Base-by-base conservation (phyloP, 2,329 filamentous ascomycete genomes). In the Pseudogymnoascus sp. region DNA sequence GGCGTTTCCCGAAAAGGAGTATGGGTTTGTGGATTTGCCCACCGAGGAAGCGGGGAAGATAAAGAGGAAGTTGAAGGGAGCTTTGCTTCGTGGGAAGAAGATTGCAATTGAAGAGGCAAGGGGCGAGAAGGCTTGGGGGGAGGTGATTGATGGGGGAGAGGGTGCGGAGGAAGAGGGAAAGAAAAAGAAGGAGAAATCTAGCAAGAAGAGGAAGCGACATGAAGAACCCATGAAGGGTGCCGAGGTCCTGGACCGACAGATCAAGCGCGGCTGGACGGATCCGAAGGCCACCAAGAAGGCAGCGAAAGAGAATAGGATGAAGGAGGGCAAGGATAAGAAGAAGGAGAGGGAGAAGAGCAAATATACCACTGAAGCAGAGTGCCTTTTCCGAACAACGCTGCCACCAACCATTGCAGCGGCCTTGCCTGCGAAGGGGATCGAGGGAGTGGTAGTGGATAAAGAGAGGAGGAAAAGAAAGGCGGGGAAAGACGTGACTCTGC, bases 21-120 rank as follows among this genome's bases (percentile, higher is more conserved):
- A 91, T 85, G 95, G 93, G 63, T 99, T 90, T 77, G 81, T 97
- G 65, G 92, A 96, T 56, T 77, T 99, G 38, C 93, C 93, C 0
- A 77, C 74, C 2, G 84, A 85, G 76, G 92, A 96, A 68, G 95
- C 93, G 8, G 89, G 93, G n/a, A 96, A 92, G 75, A 77, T 97
- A 62, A 91, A 88, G 78, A 93, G 89, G 78, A 97, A 95, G 78
- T 82, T 97, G 60, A 90, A 96, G 79, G 93, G 93, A 34, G 84
- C 89, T 1, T 89, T 90, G 23, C 78, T 99, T 63, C 95, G 89
- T 73, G 95, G 95, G 7, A 81, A 82, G 65, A 97, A 96, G 76
- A 85, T 97, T 70, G 86, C 86, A 64, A 84, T 99, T 64, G 91
- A 97, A 70, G 86, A 88, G 67, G 95, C 95, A 5, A 85, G 86